Conservation (phyloP, 305 asterid genomes). For the Rubia tinctorum region DNA sequence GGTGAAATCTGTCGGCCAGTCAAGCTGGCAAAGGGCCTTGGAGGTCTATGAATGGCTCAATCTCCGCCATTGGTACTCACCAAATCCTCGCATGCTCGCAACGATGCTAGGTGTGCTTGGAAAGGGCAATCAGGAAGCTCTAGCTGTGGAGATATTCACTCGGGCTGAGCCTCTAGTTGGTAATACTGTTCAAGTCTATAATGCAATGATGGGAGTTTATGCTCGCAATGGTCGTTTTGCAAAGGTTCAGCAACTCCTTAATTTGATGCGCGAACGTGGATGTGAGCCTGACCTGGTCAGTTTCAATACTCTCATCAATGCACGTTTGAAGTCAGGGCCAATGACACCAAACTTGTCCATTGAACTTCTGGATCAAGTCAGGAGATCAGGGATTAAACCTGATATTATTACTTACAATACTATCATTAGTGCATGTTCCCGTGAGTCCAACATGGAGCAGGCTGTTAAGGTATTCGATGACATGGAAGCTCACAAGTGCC, state of each 20-base stretch:
- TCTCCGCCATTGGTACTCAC: conserved; percentile 80
- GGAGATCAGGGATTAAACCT: conserved; percentile 74
- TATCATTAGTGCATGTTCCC: conserved; percentile 85
- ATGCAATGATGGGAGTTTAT: conserved; percentile 96
- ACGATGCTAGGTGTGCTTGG: conserved; percentile 81
- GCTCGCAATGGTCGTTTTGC: conserved; percentile 75
- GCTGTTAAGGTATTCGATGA: conserved; percentile 72
- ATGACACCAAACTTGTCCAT: conserved; percentile 61
- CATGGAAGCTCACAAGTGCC: conserved; percentile 68
- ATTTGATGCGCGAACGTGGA: conserved; percentile 77
- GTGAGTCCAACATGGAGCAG: conserved; percentile 77
- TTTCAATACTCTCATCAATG: conserved; percentile 89
- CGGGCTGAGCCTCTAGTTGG: conserved; percentile 54
- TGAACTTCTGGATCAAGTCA: conserved; percentile 68
- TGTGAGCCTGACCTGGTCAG: conserved; percentile 91
- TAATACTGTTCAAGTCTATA: conserved; percentile 80
- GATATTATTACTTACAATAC: conserved; percentile 93
- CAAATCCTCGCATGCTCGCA: conserved; percentile 89
- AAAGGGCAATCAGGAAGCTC: conserved; percentile 80
- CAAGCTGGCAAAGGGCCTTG: conserved; percentile 89
- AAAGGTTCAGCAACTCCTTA: conserved; percentile 71
- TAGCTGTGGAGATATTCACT: conserved; percentile 79
- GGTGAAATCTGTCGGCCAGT: conserved; percentile 81
- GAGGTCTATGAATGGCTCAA: conserved; percentile 95
- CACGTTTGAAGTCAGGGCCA: conserved; percentile 68